A percentile compares a stretch with the other conserved stretches of the same genome.
Conservation (phyloP, 179 eudicot species). For the Camellia oleifera region DNA sequence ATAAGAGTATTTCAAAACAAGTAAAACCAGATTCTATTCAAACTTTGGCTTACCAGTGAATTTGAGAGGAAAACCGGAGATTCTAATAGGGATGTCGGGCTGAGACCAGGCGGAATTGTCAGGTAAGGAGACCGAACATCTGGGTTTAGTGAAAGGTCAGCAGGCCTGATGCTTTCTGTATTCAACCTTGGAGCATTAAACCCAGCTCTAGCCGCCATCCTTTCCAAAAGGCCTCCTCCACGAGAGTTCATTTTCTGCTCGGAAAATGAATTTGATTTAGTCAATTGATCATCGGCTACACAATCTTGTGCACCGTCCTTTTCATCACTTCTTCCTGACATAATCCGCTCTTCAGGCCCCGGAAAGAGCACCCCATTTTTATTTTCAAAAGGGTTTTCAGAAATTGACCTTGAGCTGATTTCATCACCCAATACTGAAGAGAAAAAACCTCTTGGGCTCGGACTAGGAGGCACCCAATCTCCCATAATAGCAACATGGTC, state of each 20-base stretch:
- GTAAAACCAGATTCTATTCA: not conserved
- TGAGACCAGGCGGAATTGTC: conserved; percentile 48
- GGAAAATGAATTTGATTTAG: conserved; percentile 8
- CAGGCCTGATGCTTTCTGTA: conserved; percentile 42
- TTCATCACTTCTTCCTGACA: conserved; percentile 19
- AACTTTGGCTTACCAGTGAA: conserved; percentile 37
- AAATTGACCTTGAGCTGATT: conserved; percentile 16
- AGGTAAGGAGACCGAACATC: conserved; percentile 40
- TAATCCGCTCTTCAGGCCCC: conserved; percentile 13
- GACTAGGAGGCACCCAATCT: conserved; percentile 45
- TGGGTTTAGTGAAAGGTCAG: conserved; percentile 24
- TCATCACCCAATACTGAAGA: conserved; percentile 39
- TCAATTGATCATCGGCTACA: conserved; percentile 12
- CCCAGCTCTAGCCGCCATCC: conserved; percentile 60
- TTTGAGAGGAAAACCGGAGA: conserved; percentile 59
- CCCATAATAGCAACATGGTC: conserved; percentile 38
- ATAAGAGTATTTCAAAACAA: conserved; percentile 7
- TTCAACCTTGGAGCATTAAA: conserved; percentile 52
- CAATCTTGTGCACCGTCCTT: conserved; percentile 3
- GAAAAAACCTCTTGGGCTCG: conserved; percentile 37
- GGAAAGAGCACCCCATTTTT: conserved; percentile 16
- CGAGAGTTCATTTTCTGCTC: conserved; percentile 33
- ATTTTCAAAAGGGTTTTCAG: conserved; percentile 17
- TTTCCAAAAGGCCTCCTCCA: conserved; percentile 44
- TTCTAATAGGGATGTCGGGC: conserved; percentile 47